Percentiles rank a stretch among this genome's conserved stretches.
phyloP scores from a whole-genome alignment of 1,284 basidiomycete species.

The Cutaneotrichosporon sp. region DNA sequence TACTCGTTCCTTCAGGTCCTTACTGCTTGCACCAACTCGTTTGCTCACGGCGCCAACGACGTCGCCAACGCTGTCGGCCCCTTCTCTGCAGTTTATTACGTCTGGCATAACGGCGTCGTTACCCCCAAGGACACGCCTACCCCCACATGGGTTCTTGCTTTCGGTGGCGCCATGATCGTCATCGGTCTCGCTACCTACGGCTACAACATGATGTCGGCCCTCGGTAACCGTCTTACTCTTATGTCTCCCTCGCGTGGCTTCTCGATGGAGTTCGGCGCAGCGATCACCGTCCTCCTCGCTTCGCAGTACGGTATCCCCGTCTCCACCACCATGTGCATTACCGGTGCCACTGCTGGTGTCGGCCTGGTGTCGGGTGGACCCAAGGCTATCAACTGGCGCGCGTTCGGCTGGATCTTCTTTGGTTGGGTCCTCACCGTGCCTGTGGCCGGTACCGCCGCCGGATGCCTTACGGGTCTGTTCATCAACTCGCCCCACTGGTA shows the following conservation, averaged over 20 bases:
- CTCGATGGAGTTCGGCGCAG: constrained; percentile 57
- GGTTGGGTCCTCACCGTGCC: constrained; percentile 55
- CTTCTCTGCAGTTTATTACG: constrained; percentile 51
- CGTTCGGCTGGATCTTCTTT: constrained; percentile 45
- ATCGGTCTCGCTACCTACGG: constrained; percentile 56
- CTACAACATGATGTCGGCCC: constrained; percentile 51
- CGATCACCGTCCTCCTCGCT: constrained; percentile 56
- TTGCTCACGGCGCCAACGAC: constrained; percentile 56
- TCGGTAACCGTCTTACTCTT: constrained; percentile 56
- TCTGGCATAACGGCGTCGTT: constrained; percentile 48
- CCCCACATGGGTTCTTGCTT: constrained; percentile 55
- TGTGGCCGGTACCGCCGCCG: constrained; percentile 51
- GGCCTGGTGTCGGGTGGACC: constrained; percentile 51
- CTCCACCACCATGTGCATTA: constrained; percentile 52
- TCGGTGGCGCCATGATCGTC: constrained; percentile 52
- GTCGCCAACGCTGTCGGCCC: constrained; percentile 51
- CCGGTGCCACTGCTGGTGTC: constrained; percentile 48
- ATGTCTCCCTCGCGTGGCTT: constrained; percentile 57
- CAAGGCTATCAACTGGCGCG: constrained; percentile 51
- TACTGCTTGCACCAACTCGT: constrained; percentile 58
- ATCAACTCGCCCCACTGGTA: constrained; percentile 50
- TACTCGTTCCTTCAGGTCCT: constrained; percentile 58
- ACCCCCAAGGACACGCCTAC: constrained; percentile 49
- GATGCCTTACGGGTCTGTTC: constrained; percentile 52
- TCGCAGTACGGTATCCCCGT: constrained; percentile 53